A percentile compares a stretch with the other conserved stretches of the same genome.
These are phyloP conservation scores for Calonectria multiphialidica DNA, from an alignment of 2,329 filamentous ascomycete species.

Conservation along the genomic window DNA sequence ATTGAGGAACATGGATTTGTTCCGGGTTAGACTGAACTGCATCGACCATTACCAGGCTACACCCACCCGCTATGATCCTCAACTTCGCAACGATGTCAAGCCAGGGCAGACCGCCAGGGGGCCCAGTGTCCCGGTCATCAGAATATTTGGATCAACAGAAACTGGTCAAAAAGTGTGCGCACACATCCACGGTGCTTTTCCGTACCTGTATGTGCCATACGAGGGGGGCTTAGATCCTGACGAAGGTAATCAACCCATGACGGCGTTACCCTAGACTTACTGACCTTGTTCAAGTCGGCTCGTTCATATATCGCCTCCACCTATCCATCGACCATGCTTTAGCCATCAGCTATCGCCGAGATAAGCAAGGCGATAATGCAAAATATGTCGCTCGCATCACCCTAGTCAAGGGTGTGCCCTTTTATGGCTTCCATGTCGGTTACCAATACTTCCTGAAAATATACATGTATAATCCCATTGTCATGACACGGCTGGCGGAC, in stretches of 20 bases:
- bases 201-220: slow-evolving; percentile 95
- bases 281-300: slow-evolving; percentile 66
- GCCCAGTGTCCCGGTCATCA: slow-evolving; percentile 85
- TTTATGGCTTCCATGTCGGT: slow-evolving; percentile 95
- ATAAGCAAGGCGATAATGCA: slow-evolving; percentile 74
- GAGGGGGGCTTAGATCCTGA: slow-evolving; percentile 74
- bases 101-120: slow-evolving; percentile 70
- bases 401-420: slow-evolving; percentile 91
- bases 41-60: slow-evolving; percentile 92
- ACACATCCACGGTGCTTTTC: slow-evolving; percentile 95
- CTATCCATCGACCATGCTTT: slow-evolving; percentile 92
- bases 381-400: slow-evolving; percentile 91
- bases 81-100: slow-evolving; percentile 74
- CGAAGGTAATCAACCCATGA: slow-evolving; percentile 66
- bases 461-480: slow-evolving; percentile 88
- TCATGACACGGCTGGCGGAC: slow-evolving; percentile 90
- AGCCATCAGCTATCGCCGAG: slow-evolving; percentile 84
- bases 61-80: slow-evolving; percentile 85
- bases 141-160: slow-evolving; percentile 92
- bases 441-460: slow-evolving; percentile 94
- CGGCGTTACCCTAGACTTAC: slow-evolving; percentile 20
- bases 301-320: slow-evolving; percentile 83
- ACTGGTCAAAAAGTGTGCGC: slow-evolving; percentile 96
- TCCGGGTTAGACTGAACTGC: slow-evolving; percentile 93
- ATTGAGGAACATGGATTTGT: slow-evolving; percentile 67